Evolutionary conservation across 371 early-diverging fungal species (phyloP), one percentile per base, ranked within the genome.

Genomic region (Haplosporangium sp.): DNA sequence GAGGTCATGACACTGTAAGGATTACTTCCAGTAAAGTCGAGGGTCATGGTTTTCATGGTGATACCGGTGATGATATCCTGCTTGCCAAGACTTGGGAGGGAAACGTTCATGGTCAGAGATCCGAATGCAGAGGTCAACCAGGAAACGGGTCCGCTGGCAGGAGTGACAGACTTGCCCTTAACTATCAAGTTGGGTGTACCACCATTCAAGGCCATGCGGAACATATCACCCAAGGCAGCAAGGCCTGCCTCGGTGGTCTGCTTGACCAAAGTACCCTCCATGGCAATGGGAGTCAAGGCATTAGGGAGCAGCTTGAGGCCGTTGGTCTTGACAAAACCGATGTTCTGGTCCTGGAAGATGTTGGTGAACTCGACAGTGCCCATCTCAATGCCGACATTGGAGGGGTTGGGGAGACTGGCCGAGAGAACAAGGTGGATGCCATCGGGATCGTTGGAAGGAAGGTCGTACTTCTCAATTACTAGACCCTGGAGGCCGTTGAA

Each of bases 41-140:
- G 56, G 4, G 74, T 72, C 63, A 86, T 72, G 36, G 85, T 77
- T 63, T 80, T 84, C 73, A 86, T 70, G 18, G 80, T 70, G 46
- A 85, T 72, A 18, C 81, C 67, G 13, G 80, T 80, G 43, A 85
- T 83, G 42, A 85, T 61, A 6, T 80, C 66, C 11, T 83, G 81
- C 29, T 69, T 67, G 38, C 65, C 63, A 47, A 81, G 81, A n/a
- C 84, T 83, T 67, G 86, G 86, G 13, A 87, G 70, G 6, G 81
- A 51, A 8, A 86, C 84, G 36, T 83, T 82, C 42, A 87, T 83
- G n/a, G 67, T 80, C 46, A 87, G 62, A 1, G 85, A 70, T 64
- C 81, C 81, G 77, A 87, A 86, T 41, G 84, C 88, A 59, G 81
- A 64, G 20, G 79, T 81, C 21, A 87, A 67, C 86, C 88, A 87